Percentiles rank a stretch among this genome's conserved stretches.
Evolutionary conservation across 225 moss, liverwort and hornwort species (phyloP).

Genomic region (Pseudisothecium myosuroides): DNA sequence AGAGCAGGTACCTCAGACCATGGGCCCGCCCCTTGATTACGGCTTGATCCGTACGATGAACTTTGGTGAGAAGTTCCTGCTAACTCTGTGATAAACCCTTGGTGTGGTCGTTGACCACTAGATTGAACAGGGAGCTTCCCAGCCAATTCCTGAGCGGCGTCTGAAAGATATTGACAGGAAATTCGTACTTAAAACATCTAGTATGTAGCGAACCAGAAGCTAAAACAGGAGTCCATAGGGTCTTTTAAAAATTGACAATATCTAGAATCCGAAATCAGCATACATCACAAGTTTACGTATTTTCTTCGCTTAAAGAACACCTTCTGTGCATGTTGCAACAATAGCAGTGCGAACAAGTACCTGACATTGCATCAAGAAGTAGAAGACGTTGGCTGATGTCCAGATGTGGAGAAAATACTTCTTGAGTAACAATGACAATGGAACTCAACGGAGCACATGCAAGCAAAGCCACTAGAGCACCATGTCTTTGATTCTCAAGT

Average conservation of each 20-base stretch:
- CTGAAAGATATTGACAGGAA: conserved; percentile 25
- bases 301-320: background rate
- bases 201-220: background rate
- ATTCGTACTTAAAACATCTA: background rate
- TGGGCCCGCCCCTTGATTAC: conserved; percentile 48
- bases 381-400: conserved; percentile 90
- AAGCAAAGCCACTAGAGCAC: conserved; percentile 76
- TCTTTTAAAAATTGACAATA: background rate
- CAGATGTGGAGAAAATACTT: conserved; percentile 79
- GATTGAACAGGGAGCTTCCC: conserved; percentile 7
- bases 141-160: conserved; percentile 70
- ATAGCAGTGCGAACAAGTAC: conserved; percentile 10
- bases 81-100: conserved; percentile 23
- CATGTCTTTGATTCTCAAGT: conserved; percentile 56
- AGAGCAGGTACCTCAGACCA: conserved; percentile 69
- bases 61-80: conserved; percentile 11
- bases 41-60: conserved; percentile 48
- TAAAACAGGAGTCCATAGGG: background rate
- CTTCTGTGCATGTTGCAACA: background rate
- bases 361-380: conserved; percentile 83
- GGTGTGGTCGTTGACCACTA: conserved; percentile 1
- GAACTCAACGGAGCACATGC: conserved; percentile 69
- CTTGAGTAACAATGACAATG: conserved; percentile 51
- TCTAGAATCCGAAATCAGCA: background rate
- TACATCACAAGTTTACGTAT: background rate